Evolutionary conservation across 2,329 filamentous ascomycete genomes (phyloP), one percentile per base, ranked within the genome.

Genomic region (Aspergillus alliaceus): DNA sequence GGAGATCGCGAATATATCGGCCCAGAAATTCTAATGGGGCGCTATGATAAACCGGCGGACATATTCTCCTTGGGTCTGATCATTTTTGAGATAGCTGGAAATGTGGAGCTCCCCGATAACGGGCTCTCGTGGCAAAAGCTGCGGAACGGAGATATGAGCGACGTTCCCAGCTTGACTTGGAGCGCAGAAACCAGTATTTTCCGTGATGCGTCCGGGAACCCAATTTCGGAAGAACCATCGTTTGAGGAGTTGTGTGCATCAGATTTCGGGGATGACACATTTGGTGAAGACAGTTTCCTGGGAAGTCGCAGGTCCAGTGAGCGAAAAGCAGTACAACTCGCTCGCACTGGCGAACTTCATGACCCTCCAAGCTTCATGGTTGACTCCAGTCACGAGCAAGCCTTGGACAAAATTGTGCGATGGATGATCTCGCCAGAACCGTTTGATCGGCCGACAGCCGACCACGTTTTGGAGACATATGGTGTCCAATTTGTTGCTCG

Each of bases 1-100:
- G 95, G 95, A 31, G 95, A 99, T 72, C 90, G 95, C 50, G 91
- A 96, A 72, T 99, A 99, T 72, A 93, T 99, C 71, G 93, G 90
- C 1, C 93, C 93, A 0, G 95, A 99, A 75, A 91, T 96, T 60
- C 85, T 99, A 20, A 86, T 86, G 69, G 93, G 93, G 40, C 85
- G 87, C 61, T 95, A 90, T 65, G 92, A 96, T 76, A 95, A 93
- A 73, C 90, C 93, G 35, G 90, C 92, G 34, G 95, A 99, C 74
- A 85, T 99, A 51, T 99, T 97, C 74, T 91, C 95, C 11, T 85
- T 99, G 29, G 95, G 95, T 51, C 85, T 98, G 66, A 96, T 98
- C 74, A 90, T 96, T 72, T 86, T 97, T 50, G 95, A 99, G 77
- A 95, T 93, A 67, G 93, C 92, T 25, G 92, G 90, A 61, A 99